Percentiles rank a stretch among this genome's conserved stretches.
phyloP scores from a whole-genome alignment of 1,284 basidiomycete species.

The Cutaneotrichosporon cyanovorans region DNA sequence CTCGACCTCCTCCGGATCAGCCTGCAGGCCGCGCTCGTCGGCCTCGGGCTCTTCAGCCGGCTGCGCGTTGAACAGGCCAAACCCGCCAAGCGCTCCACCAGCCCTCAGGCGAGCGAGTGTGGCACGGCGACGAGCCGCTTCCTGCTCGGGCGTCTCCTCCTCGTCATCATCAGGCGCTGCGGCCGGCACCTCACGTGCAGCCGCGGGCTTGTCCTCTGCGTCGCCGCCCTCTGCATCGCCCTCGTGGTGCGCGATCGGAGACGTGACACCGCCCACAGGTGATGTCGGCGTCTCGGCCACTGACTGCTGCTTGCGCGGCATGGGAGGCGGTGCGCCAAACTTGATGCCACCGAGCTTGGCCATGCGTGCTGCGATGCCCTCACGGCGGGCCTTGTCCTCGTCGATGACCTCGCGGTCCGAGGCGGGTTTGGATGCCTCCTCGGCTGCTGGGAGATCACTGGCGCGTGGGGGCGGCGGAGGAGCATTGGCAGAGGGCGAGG shows the following conservation, averaged over 20 bases:
- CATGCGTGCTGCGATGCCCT: slow-evolving; percentile 79
- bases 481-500: no score
- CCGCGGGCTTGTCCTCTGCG: not conserved
- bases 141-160: slow-evolving; percentile 43
- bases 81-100: slow-evolving; percentile 40
- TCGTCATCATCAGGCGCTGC: slow-evolving; percentile 3
- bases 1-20: slow-evolving; percentile 1
- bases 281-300: not conserved
- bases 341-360: slow-evolving; percentile 77
- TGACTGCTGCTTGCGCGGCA: slow-evolving; percentile 13
- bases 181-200: not conserved
- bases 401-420: no score
- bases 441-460: no score
- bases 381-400: slow-evolving; percentile 65
- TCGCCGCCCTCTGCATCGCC: not conserved
- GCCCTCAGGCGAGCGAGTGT: slow-evolving; percentile 42
- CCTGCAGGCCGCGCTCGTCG: not conserved
- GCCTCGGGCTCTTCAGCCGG: not conserved
- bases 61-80: slow-evolving; percentile 37
- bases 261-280: no score
- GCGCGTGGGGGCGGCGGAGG: no score
- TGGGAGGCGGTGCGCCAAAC: slow-evolving; percentile 54
- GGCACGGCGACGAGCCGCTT: slow-evolving; percentile 37
- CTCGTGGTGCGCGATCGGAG: not conserved
- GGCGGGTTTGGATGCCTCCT: no score